Evolutionary conservation across 805 yeast genomes (phyloP), one percentile per base, ranked within the genome.

Genomic region (Starmera amethionina): DNA sequence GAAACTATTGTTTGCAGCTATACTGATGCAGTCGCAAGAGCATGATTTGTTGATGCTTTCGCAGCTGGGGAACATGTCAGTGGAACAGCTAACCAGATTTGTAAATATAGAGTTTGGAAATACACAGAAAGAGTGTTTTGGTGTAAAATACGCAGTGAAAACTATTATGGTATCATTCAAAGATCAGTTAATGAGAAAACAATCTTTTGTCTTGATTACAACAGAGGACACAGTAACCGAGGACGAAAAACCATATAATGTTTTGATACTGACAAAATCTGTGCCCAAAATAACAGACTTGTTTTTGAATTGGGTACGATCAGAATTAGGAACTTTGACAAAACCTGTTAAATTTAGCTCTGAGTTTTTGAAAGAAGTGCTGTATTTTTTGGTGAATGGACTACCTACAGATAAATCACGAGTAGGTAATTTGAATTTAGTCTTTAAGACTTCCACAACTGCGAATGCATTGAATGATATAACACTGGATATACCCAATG

Each of bases 291-390:
- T 44, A 42, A 35, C 42, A 33, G 38, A 36, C 34, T 34, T 57
- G 39, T 27, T 59, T 18, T 33, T 52, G 1, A 51, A 56, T 8
- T 60, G 63, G 63, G 40, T 63, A 11, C 55, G 51, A 37, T 42
- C 49, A 2, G 50, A 49, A 11, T 41, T 42, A 9, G 62, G 64
- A 14, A 39, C 50, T 5, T 37, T 59, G 5, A 37, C 54, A 6
- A 49, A 54, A 40, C 51, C 58, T 0, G 18, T 61, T 16, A 34
- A 27, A 10, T 53, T 63, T 32, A 50, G 51, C 16, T 47, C 54
- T 3, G 33, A 36, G 4, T 43, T 48, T 27, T 55, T 60, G 44
- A 42, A 57, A 11, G 48, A 40, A 0, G 42, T 57, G 5, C 45
- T 59, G 16, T 60, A 59, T 30, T 41, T 48, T 8, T 44, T 54